These are phyloP conservation scores for Pyrenochaeta sp. DNA, from an alignment of 2,329 filamentous ascomycete species.

Conservation along the genomic window DNA sequence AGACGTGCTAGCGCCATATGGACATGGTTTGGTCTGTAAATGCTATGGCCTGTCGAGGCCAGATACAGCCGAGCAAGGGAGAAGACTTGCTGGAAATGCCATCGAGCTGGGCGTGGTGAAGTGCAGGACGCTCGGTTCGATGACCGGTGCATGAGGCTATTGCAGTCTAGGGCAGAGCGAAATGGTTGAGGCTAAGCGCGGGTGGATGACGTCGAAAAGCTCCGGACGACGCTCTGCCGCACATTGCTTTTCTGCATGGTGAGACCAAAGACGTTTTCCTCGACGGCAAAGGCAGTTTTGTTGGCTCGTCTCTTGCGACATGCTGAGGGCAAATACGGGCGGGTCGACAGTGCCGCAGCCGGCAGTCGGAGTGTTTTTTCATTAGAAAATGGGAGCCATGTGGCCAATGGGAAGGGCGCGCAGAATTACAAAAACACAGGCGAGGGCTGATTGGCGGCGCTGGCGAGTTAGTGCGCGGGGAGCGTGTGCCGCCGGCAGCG, in stretches of 20 bases:
- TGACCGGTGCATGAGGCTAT: slow-evolving; percentile 8
- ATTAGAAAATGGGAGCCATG: not conserved
- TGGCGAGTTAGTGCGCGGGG: slow-evolving; percentile 30
- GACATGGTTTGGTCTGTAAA: too few species aligned
- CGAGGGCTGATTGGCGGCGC: slow-evolving; percentile 20
- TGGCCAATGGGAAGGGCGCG: slow-evolving; percentile 22
- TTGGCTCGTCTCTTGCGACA: not conserved
- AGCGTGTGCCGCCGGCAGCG: slow-evolving; percentile 27
- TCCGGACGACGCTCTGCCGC: not conserved
- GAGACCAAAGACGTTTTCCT: not conserved
- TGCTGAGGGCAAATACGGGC: slow-evolving; percentile 11
- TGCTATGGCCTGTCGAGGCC: not conserved
- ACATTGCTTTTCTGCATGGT: not conserved
- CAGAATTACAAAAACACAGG: slow-evolving; percentile 13
- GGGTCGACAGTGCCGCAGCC: slow-evolving; percentile 25
- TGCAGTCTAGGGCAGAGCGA: slow-evolving; percentile 3
- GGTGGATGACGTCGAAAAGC: slow-evolving; percentile 8
- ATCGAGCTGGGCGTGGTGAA: slow-evolving; percentile 7
- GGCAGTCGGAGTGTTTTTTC: slow-evolving; percentile 15
- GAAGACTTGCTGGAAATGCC: not conserved
- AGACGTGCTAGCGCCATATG: too few species aligned
- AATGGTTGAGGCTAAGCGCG: not conserved
- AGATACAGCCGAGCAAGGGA: not conserved
- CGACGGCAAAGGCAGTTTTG: not conserved
- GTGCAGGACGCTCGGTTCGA: slow-evolving; percentile 5